A percentile compares a stretch with the other conserved stretches of the same genome.
Conservation (phyloP, 176 grass and related monocot species). For the Ensete glaucum region DNA sequence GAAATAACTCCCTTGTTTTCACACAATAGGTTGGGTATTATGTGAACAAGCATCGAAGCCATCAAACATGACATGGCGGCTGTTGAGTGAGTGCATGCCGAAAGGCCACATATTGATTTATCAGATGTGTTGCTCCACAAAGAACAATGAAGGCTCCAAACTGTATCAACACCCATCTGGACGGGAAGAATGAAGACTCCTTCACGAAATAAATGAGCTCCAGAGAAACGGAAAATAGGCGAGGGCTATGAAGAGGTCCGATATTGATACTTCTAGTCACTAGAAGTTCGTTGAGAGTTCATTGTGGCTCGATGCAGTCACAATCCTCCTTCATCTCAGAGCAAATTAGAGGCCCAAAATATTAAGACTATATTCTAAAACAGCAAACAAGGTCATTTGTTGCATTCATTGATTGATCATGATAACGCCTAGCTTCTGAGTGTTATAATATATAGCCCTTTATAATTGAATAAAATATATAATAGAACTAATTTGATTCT, state of each 20-base stretch:
- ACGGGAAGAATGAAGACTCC: conserved; percentile 36
- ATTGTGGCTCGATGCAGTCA: conserved; percentile 76
- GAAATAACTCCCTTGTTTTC: conserved; percentile 58
- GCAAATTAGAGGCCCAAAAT: too few species aligned
- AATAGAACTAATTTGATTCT: too few species aligned
- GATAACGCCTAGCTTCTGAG: too few species aligned
- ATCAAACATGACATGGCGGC: conserved; percentile 71
- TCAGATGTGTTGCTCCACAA: conserved; percentile 77
- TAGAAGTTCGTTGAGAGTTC: conserved; percentile 68
- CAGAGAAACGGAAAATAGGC: conserved; percentile 87
- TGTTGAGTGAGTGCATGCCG: conserved; percentile 44
- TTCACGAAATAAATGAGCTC: conserved; percentile 97
- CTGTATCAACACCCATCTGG: conserved; percentile 78
- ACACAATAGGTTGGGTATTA: conserved; percentile 71
- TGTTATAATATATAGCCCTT: too few species aligned
- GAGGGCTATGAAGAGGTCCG: conserved; percentile 75
- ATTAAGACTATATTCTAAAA: too few species aligned
- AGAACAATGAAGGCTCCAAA: conserved; percentile 87
- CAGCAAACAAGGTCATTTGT: too few species aligned
- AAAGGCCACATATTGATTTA: conserved; percentile 63
- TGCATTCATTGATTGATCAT: too few species aligned
- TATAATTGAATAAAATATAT: too few species aligned
- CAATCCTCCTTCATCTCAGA: conserved; percentile 45
- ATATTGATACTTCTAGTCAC: conserved; percentile 91
- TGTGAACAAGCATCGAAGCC: conserved; percentile 74